Evolutionary conservation across 257 asterid species (phyloP).

Genomic region (Ocimum tenuiflorum): DNA sequence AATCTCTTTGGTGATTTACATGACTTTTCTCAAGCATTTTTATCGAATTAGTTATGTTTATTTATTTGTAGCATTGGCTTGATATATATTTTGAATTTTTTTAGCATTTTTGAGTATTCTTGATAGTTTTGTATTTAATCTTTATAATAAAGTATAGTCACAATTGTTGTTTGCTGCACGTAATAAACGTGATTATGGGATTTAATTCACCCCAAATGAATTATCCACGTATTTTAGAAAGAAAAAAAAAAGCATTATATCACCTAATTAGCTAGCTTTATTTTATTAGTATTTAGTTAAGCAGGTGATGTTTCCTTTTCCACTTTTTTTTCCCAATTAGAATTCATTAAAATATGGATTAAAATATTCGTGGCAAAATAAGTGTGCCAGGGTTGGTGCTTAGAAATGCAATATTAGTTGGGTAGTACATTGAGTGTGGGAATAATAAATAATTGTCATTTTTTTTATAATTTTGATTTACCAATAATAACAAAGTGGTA

Average conservation of each 20-base stretch:
- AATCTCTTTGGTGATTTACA: too few relatives aligned
- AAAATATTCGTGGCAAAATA: not conserved
- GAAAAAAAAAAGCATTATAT: not conserved
- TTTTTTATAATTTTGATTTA: not conserved
- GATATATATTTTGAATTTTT: too few relatives aligned
- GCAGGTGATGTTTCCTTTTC: conserved; percentile 6
- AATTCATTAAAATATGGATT: not conserved
- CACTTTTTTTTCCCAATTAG: not conserved
- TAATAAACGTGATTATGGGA: not conserved
- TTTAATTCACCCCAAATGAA: not conserved
- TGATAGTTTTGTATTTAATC: too few relatives aligned
- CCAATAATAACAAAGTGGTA: too few relatives aligned
- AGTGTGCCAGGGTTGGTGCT: not conserved
- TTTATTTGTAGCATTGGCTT: too few relatives aligned
- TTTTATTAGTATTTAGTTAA: not conserved
- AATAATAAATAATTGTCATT: not conserved
- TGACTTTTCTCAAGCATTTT: too few relatives aligned
- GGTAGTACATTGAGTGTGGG: conserved; percentile 5
- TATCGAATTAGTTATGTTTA: too few relatives aligned
- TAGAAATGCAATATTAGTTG: not conserved
- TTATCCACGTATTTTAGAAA: not conserved
- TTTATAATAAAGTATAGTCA: too few relatives aligned
- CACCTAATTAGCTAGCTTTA: not conserved
- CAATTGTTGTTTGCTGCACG: not conserved
- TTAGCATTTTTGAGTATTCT: too few relatives aligned